Evolutionary conservation across 2,329 filamentous ascomycete genomes (phyloP), one percentile per base, ranked within the genome.

Genomic region (Cercospora sojina): DNA sequence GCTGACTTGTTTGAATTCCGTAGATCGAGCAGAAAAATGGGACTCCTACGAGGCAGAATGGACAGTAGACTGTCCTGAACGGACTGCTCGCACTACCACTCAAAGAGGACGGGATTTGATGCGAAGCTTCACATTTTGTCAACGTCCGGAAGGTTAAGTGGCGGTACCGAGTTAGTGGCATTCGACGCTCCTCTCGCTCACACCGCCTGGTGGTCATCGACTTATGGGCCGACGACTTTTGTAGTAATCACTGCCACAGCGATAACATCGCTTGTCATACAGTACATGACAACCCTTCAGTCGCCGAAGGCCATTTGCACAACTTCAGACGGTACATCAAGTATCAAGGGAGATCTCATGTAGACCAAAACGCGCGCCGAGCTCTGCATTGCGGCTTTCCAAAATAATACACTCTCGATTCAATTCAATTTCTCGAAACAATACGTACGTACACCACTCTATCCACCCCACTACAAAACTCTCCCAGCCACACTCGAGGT

Each of bases 401-500:
- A 38, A 47, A 47, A 47, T 47, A 5, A 23, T 5, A 47, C 9
- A 16, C n/a, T 47, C n/a, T 20, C 43, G 20, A 47, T 47, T 47
- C n/a, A 38, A 38, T 38, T 38, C 32, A 38, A 38, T 38, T 38
- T 38, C 32, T 38, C 25, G 41, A 41, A 41, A 62, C 59, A 62
- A 62, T 62, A 62, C 4, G 9, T 55, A 62, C 59, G 32, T 35
- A n/a, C 58, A 35, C 38, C 51, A 51, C 20, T 20, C 29, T 25
- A 62, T 20, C 4, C 32, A 9, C 12, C 1, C 16, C 29, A n/a
- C 8, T 74, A 78, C 70, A 79, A 69, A 31, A 97, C 93, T 67
- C 88, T 87, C n/a, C 94, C 94, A 23, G 92, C 91, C 65, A 89
- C 83, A 61, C 88, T 79, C 60, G 91, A 86, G 57, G 74, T 80